Evolutionary conservation across 2,329 filamentous ascomycete genomes (phyloP).

Genomic region (Colletotrichum acutatum): DNA sequence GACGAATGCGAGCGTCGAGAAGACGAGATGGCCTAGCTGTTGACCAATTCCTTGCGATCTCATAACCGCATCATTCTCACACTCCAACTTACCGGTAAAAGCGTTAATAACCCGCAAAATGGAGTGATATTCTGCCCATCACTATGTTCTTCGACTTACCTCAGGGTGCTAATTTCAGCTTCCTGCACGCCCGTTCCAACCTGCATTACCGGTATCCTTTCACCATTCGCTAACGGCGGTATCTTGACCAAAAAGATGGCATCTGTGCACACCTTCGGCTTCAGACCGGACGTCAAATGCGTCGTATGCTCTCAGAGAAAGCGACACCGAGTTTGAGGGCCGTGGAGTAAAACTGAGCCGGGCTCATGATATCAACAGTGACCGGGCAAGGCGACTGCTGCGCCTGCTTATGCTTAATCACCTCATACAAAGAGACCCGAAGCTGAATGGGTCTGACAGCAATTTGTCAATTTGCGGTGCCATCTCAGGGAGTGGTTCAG

Average conservation of each 20-base stretch:
- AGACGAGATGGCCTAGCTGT: constrained; percentile 10
- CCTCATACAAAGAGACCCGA: not conserved
- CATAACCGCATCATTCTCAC: not conserved
- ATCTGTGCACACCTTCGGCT: not conserved
- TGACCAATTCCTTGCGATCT: not conserved
- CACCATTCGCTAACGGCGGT: not conserved
- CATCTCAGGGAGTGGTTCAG: constrained; percentile 8
- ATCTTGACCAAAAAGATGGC: not conserved
- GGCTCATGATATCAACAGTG: not conserved
- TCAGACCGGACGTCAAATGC: not conserved
- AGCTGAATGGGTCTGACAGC: not conserved
- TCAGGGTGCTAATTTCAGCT: constrained; percentile 17
- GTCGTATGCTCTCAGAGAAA: not conserved
- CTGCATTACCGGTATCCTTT: not conserved
- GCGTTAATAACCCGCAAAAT: not conserved
- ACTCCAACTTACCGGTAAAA: not conserved
- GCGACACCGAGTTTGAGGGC: not conserved
- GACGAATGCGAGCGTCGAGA: constrained; percentile 13
- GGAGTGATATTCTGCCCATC: not conserved
- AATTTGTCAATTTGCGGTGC: constrained; percentile 2
- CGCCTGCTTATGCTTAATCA: not conserved
- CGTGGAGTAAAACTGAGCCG: not conserved
- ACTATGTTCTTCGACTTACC: not conserved
- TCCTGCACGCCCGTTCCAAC: not conserved
- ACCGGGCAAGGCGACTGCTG: not conserved